phyloP scores from a whole-genome alignment of 2,329 filamentous ascomycete species.

The Botryotinia convoluta region DNA sequence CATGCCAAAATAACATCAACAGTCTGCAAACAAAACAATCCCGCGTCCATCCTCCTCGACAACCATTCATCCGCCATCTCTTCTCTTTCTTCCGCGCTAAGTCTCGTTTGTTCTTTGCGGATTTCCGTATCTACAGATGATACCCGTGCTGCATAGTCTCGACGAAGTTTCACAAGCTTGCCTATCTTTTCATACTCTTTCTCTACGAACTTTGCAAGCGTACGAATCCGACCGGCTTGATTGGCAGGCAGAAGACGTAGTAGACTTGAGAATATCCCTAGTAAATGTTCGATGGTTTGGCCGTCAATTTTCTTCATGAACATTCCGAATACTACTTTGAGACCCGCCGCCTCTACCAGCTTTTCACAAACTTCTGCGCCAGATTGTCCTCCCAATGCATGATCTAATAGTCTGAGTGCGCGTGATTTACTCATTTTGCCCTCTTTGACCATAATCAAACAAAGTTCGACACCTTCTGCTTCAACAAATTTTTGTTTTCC shows the following conservation, averaged over 20 bases:
- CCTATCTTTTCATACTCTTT: slow-evolving; percentile 85
- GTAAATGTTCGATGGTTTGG: slow-evolving; percentile 70
- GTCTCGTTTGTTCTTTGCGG: slow-evolving; percentile 51
- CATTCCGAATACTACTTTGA: slow-evolving; percentile 80
- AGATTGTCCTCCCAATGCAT: slow-evolving; percentile 63
- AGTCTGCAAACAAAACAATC: slow-evolving; percentile 77
- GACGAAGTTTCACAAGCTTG: slow-evolving; percentile 68
- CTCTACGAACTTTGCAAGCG: slow-evolving; percentile 92
- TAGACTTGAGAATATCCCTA: slow-evolving; percentile 81
- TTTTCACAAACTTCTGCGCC: slow-evolving; percentile 66
- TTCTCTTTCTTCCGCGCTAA: slow-evolving; percentile 58
- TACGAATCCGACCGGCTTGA: slow-evolving; percentile 74
- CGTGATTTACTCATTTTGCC: slow-evolving; percentile 78
- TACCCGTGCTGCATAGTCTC: slow-evolving; percentile 65
- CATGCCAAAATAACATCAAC: slow-evolving; percentile 85
- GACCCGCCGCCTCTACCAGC: slow-evolving; percentile 76
- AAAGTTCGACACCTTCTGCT: slow-evolving; percentile 88
- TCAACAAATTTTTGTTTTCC: slow-evolving; percentile 83
- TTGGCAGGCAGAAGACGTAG: slow-evolving; percentile 75
- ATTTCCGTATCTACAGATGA: slow-evolving; percentile 62
- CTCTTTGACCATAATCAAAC: slow-evolving; percentile 86
- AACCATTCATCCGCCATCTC: slow-evolving; percentile 69
- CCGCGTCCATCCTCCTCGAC: slow-evolving; percentile 74
- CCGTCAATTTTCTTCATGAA: slow-evolving; percentile 80
- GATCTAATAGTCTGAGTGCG: slow-evolving; percentile 79